phyloP scores from a whole-genome alignment of 768 basidiomycete genomes.

The Rhodotorula paludigena region DNA sequence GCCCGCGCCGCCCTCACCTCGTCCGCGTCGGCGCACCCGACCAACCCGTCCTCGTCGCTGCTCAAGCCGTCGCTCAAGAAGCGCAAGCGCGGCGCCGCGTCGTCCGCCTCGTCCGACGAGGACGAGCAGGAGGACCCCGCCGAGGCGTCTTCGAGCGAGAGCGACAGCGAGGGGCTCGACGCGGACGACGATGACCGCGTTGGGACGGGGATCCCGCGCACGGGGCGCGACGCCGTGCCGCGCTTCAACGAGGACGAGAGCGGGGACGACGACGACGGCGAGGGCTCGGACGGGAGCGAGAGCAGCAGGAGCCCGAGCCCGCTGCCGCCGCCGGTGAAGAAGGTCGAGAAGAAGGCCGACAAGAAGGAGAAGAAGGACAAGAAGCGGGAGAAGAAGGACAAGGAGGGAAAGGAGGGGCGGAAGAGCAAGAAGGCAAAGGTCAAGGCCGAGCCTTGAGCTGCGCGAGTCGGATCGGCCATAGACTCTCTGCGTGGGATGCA shows the following conservation, averaged over 20 bases:
- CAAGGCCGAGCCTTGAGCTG: constrained; percentile 4
- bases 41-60: not conserved
- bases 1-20: constrained; percentile 13
- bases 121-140: not conserved
- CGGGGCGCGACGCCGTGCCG: not conserved
- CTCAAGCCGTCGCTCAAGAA: not conserved
- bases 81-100: constrained; percentile 2
- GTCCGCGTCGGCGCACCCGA: not conserved
- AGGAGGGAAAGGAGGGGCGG: constrained; percentile 35
- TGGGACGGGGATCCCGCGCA: constrained; percentile 28
- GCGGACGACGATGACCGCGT: constrained; percentile 26
- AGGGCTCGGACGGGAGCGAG: not conserved
- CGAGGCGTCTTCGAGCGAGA: not conserved
- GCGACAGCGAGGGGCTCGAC: constrained; percentile 3
- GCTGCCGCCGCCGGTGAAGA: not conserved
- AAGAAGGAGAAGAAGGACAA: constrained; percentile 21
- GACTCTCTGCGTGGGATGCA: too few species aligned
- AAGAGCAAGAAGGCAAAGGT: constrained; percentile 41
- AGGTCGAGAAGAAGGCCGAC: constrained; percentile 24
- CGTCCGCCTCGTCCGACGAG: not conserved
- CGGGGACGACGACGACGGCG: not conserved
- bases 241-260: not conserved
- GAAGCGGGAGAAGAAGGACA: constrained; percentile 39
- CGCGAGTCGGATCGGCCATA: not conserved
- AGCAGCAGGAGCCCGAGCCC: constrained; percentile 11